phyloP scores from a whole-genome alignment of 495 filamentous ascomycete species.

The Daldinia childiae region DNA sequence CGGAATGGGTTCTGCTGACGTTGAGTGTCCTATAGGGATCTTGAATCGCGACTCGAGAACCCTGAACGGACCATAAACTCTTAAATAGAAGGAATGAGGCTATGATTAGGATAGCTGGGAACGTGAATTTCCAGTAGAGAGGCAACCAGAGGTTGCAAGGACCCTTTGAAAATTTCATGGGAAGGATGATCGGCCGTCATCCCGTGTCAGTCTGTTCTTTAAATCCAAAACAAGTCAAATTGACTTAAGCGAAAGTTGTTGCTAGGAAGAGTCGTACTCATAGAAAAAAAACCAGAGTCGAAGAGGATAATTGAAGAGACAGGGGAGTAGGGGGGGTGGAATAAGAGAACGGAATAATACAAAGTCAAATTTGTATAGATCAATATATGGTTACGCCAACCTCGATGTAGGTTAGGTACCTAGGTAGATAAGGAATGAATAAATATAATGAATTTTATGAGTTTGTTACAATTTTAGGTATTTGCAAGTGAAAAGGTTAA shows the following conservation, averaged over 20 bases:
- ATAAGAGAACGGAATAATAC: neutral
- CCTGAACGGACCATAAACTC: constrained; percentile 12
- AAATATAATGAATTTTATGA: neutral
- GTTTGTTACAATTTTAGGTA: neutral
- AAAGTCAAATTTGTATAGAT: neutral
- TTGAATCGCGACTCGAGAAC: neutral
- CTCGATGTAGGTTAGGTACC: neutral
- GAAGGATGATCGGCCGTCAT: constrained; percentile 27
- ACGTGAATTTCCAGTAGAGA: constrained; percentile 30
- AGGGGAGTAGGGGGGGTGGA: neutral
- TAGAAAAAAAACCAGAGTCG: neutral
- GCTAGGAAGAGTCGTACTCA: neutral
- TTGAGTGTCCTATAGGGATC: constrained; percentile 7
- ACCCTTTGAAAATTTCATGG: constrained; percentile 30
- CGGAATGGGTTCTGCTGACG: constrained; percentile 3
- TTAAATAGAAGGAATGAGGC: constrained; percentile 12
- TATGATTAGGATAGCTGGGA: constrained; percentile 23
- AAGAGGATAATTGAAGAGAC: neutral
- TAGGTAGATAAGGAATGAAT: neutral
- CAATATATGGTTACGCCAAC: neutral
- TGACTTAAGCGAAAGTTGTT: neutral
- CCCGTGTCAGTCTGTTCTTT: constrained; percentile 7
- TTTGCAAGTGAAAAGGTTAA: neutral
- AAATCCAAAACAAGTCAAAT: neutral
- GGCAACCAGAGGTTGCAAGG: constrained; percentile 28